Conservation (phyloP, 2,329 filamentous ascomycete species). For the Acephala macrosclerotiorum region DNA sequence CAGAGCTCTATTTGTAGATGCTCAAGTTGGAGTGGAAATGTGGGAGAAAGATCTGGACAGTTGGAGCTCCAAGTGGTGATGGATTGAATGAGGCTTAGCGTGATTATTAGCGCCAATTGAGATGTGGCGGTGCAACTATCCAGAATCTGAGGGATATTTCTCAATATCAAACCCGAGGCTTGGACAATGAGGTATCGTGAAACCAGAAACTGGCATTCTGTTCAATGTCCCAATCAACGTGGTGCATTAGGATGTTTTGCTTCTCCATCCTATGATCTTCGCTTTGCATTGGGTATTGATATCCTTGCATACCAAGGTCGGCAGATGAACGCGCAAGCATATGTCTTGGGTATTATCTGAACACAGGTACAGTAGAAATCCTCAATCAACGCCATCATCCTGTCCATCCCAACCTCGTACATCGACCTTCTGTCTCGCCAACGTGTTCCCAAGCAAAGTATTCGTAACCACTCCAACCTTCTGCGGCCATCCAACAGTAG, state of each 20-base stretch:
- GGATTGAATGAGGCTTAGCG: neutral
- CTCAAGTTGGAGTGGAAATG: neutral
- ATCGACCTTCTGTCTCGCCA: slow-evolving; percentile 42
- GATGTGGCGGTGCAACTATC: neutral
- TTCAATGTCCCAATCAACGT: too few relatives aligned
- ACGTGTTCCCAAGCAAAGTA: slow-evolving; percentile 42
- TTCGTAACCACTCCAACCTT: slow-evolving; percentile 42
- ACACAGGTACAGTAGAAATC: neutral
- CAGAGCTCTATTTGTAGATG: neutral
- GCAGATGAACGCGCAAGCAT: neutral
- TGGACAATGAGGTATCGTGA: too few relatives aligned
- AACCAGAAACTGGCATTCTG: too few relatives aligned
- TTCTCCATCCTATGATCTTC: too few relatives aligned
- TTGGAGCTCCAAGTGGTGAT: slow-evolving; percentile 4
- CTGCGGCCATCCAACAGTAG: slow-evolving; percentile 40
- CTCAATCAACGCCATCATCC: slow-evolving; percentile 41
- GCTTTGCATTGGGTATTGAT: too few relatives aligned
- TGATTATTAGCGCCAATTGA: neutral
- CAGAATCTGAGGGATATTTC: too few relatives aligned
- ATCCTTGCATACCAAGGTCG: too few relatives aligned
- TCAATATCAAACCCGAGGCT: too few relatives aligned
- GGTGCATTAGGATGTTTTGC: too few relatives aligned
- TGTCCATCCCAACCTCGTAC: slow-evolving; percentile 37
- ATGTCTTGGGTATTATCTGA: slow-evolving; percentile 5
- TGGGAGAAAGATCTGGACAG: slow-evolving; percentile 1